Evolutionary conservation across 768 basidiomycete genomes (phyloP).

Genomic region (Suillus plorans): DNA sequence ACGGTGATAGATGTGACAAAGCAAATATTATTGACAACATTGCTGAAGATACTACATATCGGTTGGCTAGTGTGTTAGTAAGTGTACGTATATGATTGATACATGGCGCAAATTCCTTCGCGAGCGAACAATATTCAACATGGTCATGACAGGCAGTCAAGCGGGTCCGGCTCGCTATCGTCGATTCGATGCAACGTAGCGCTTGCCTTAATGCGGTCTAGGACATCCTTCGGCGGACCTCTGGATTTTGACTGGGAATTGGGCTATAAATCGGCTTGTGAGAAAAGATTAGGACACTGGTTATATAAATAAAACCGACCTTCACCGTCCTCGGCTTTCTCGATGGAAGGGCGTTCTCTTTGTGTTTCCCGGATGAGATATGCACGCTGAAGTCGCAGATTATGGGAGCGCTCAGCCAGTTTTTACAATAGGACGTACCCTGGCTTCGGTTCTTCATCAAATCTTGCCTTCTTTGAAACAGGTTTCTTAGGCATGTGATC

Average conservation of each 20-base stretch:
- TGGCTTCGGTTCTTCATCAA: not conserved
- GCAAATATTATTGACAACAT: slow-evolving; percentile 1
- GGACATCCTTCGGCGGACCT: slow-evolving; percentile 40
- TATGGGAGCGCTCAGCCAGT: not conserved
- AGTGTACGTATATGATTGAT: not conserved
- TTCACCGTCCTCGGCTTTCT: slow-evolving; percentile 7
- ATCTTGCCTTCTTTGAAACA: slow-evolving; percentile 5
- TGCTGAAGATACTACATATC: not conserved
- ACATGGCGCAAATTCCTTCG: not conserved
- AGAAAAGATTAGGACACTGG: not conserved
- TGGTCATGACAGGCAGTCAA: slow-evolving; percentile 45
- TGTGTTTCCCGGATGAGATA: slow-evolving; percentile 30
- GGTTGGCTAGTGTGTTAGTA: slow-evolving; percentile 1
- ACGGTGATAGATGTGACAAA: not conserved
- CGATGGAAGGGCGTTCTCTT: slow-evolving; percentile 31
- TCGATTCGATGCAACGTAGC: slow-evolving; percentile 21
- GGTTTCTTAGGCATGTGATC: slow-evolving; percentile 25
- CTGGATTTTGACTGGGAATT: slow-evolving; percentile 19
- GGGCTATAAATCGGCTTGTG: slow-evolving; percentile 1
- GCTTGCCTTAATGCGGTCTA: slow-evolving; percentile 37
- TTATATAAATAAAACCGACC: not conserved
- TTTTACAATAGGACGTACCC: not conserved
- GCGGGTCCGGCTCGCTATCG: slow-evolving; percentile 44
- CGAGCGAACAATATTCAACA: not conserved
- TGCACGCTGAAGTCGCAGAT: not conserved